Evolutionary conservation across 225 moss, liverwort and hornwort genomes (phyloP), one percentile per base, ranked within the genome.

Genomic region (Anthoceros angustus): DNA sequence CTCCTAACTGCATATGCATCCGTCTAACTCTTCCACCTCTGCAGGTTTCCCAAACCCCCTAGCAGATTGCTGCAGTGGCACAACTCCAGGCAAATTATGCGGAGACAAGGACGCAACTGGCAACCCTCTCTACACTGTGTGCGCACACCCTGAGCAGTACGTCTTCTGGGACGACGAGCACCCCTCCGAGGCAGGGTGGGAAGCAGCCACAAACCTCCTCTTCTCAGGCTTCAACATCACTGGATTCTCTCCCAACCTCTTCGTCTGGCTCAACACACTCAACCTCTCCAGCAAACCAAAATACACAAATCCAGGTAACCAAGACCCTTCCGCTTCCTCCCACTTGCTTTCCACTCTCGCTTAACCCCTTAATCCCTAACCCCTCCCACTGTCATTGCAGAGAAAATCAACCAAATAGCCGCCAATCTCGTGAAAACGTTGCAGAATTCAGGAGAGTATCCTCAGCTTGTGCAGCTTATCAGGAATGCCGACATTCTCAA

Each of bases 171-270:
- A 83, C 70, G 50, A 62, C 2, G 65, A 32, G 55, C 80, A 83
- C 68, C 83, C 83, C 63, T 64, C 80, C 12, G 72, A 83, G 60
- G 73, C 80, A 66, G 80, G 83, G 63, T 80, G 83, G 83, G 70
- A 68, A 25, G 80, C 75, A 42, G 76, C 80, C 18, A 38, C 76
- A 0, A 78, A 80, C 62, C 7, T 78, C 46, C 62, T 80, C 15
- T 80, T 80, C 70, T 78, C 83, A 25, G 49, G 25, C 68, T 55
- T 9, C n/a, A 15, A 55, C 55, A 18, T 55, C 55, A 55, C 55
- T 12, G 55, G 7, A 7, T 20, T 55, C 7, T 55, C 55, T 18
- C 55, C 55, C 55, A 55, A 55, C 55, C 55, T 55, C 10, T 23
- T 55, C n/a, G n/a, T 5, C n/a, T 55, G 55, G 55, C 55, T 55